Conservation (phyloP, 257 asterid genomes). For the Capsicum pubescens region DNA sequence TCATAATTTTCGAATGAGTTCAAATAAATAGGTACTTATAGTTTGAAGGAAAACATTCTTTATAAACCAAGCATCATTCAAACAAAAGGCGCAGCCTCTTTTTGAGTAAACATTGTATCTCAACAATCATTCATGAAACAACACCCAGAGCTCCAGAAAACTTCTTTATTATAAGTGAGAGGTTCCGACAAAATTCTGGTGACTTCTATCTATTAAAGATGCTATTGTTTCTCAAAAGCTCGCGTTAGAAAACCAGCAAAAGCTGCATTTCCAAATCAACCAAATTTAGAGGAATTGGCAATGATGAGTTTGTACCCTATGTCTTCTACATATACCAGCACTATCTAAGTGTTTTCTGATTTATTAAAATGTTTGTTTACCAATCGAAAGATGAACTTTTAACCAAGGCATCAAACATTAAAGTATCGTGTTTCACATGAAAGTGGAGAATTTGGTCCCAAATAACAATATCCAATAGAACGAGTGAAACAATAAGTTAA, state of each 20-base stretch:
- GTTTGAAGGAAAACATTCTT: not conserved
- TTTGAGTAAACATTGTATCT: not conserved
- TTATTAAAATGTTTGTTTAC: not conserved
- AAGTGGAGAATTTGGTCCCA: constrained; percentile 1
- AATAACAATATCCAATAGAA: not conserved
- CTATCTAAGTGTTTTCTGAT: not conserved
- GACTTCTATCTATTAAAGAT: not conserved
- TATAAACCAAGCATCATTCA: not conserved
- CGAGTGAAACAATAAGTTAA: not conserved
- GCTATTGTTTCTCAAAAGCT: not conserved
- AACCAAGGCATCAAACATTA: not conserved
- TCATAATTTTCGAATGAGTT: not conserved
- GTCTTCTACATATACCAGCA: constrained; percentile 4
- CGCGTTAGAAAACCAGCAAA: not conserved
- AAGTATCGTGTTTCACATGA: not conserved
- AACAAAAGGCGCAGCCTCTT: not conserved
- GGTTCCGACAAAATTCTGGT: too few species aligned
- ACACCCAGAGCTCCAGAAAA: constrained; percentile 11
- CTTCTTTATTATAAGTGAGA: not conserved
- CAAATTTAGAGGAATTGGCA: not conserved
- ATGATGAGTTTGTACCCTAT: not conserved
- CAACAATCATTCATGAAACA: not conserved
- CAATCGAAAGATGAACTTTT: not conserved
- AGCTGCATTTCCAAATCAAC: not conserved
- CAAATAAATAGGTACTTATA: not conserved